Base-by-base conservation (phyloP, 305 asterid genomes). In the Fraxinus xanthoxyloides region DNA sequence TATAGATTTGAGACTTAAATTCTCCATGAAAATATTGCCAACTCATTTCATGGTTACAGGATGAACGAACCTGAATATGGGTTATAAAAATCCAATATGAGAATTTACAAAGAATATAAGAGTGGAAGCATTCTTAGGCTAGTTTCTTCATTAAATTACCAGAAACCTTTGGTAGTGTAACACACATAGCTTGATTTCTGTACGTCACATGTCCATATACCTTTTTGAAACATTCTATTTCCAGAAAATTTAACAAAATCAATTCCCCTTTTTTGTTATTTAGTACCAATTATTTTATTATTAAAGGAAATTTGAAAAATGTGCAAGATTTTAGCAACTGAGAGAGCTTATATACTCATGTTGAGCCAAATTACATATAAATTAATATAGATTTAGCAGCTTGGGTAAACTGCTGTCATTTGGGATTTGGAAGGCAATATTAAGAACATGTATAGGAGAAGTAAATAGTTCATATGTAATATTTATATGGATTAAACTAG, bases 1-100 rank as follows among this genome's bases (percentile, higher is more conserved):
- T 56, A 56, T 56, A 56, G 67, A 56, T 21, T 78, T 40, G 32
- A 72, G 82, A 74, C 79, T 74, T 38, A 77, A 78, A 8, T 35
- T 72, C 35, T 17, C 9, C 23, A 35, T 30, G 12, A 19, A 19
- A 19, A 21, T n/a, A 19, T 9, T 56, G 67, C 21, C 28, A 56
- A 19, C 67, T 19, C 67, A 5, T 19, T 19, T 56, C 67, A 7
- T 21, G 13, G 13, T 7, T 7, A 56, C 67, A 2, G 12, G 67
- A 56, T 56, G 67, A 56, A 56, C 12, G 24, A 19, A 19, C 30
- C 67, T 56, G 67, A 56, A 56, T 32, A 28, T 75, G 8, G 24
- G 30, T 38, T 28, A 79, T 23, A 46, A 74, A 73, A 36, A 36
- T 74, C 77, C 26, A 32, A 8, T 74, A 15, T 40, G 77, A 40